phyloP scores from a whole-genome alignment of 257 asterid species.

The Dorcoceras hygrometricum region DNA sequence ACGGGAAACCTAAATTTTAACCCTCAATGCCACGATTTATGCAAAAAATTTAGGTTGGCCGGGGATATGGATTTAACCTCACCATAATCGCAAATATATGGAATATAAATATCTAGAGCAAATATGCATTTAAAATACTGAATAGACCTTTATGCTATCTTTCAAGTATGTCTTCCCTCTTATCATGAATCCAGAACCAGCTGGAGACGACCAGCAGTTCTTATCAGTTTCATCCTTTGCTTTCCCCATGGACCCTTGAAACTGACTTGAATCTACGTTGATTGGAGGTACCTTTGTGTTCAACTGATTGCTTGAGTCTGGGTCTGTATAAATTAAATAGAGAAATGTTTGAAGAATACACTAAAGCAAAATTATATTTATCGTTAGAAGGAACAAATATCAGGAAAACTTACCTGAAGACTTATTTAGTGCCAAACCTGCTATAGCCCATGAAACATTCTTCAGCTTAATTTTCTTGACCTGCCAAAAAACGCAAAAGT shows the following conservation, averaged over 20 bases:
- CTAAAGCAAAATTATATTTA: background rate
- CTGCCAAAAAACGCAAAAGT: slow-evolving; percentile 36
- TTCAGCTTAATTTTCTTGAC: slow-evolving; percentile 62
- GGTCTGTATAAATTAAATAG: slow-evolving; percentile 37
- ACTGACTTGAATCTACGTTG: slow-evolving; percentile 48
- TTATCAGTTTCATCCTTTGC: slow-evolving; percentile 70
- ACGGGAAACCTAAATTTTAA: background rate
- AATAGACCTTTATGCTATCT: slow-evolving; percentile 72
- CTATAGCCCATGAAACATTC: slow-evolving; percentile 85
- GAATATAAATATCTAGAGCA: slow-evolving; percentile 5
- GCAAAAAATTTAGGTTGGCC: background rate
- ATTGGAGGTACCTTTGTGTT: slow-evolving; percentile 46
- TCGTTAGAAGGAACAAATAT: background rate
- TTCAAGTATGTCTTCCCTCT: slow-evolving; percentile 92
- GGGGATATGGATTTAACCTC: slow-evolving; percentile 8
- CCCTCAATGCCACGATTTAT: background rate
- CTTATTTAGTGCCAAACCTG: slow-evolving; percentile 53
- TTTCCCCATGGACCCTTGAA: slow-evolving; percentile 74
- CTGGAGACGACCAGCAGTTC: slow-evolving; percentile 89
- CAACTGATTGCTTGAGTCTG: slow-evolving; percentile 52
- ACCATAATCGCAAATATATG: slow-evolving; percentile 16
- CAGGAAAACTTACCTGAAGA: slow-evolving; percentile 46
- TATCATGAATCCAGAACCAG: slow-evolving; percentile 91
- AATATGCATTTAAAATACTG: slow-evolving; percentile 6
- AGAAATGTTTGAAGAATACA: slow-evolving; percentile 20